These are phyloP conservation scores for Immersiella caudata DNA, from an alignment of 495 filamentous ascomycete genomes.

Conservation along the genomic window DNA sequence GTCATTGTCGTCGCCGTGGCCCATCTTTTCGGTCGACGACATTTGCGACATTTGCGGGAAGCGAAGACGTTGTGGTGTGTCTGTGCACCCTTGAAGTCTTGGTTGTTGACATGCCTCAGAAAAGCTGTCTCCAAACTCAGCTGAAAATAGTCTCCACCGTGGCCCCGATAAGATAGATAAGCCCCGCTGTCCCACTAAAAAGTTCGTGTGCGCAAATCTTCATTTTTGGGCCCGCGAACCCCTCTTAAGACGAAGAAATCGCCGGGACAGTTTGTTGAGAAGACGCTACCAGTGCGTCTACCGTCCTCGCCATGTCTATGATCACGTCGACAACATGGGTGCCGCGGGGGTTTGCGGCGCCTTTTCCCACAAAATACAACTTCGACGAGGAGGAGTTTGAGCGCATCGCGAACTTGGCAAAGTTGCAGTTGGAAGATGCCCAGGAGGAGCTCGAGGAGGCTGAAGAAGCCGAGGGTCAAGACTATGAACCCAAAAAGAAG, in stretches of 20 bases:
- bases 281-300: neutral
- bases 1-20: conserved; percentile 46
- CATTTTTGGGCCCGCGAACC: conserved; percentile 13
- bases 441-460: conserved; percentile 81
- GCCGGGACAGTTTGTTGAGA: neutral
- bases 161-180: conserved; percentile 44
- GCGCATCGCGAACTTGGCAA: conserved; percentile 85
- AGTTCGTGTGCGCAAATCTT: conserved; percentile 36
- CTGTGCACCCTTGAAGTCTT: neutral
- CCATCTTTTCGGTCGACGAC: conserved; percentile 30
- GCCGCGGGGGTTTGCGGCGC: conserved; percentile 87
- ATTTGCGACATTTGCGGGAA: too few species aligned
- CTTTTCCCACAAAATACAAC: conserved; percentile 85
- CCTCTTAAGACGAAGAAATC: neutral
- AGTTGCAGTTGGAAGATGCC: conserved; percentile 90
- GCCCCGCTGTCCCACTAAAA: conserved; percentile 43
- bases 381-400: conserved; percentile 92
- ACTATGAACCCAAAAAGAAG: conserved; percentile 27
- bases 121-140: conserved; percentile 3
- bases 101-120: conserved; percentile 12
- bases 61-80: neutral
- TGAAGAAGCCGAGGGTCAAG: conserved; percentile 47
- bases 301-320: conserved; percentile 60
- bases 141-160: neutral
- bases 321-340: conserved; percentile 95